Evolutionary conservation across 73 alveolate genomes (phyloP).

Genomic region (Paramecium octaurelia): DNA sequence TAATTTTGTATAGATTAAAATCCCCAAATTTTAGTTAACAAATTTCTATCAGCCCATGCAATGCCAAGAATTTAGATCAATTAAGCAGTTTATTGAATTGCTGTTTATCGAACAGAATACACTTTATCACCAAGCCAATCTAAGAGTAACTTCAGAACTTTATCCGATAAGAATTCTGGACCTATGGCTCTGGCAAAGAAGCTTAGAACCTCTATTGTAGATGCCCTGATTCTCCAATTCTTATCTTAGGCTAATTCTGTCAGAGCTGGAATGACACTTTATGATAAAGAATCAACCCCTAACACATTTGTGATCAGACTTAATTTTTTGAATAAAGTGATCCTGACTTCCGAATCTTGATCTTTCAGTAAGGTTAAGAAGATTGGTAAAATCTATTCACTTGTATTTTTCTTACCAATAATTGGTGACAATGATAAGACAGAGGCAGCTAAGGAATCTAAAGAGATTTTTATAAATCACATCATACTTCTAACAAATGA

Average conservation of each 20-base stretch:
- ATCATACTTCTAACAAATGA: constrained; percentile 53
- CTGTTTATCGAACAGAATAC: constrained; percentile 53
- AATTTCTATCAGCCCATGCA: constrained; percentile 58
- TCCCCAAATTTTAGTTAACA: constrained; percentile 49
- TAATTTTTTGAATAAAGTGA: constrained; percentile 51
- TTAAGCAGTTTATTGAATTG: constrained; percentile 31
- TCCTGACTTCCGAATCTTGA: constrained; percentile 57
- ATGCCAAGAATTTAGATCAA: constrained; percentile 45
- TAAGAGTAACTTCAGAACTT: constrained; percentile 46
- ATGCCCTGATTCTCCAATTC: constrained; percentile 62
- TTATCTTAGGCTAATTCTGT: constrained; percentile 63
- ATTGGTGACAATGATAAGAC: constrained; percentile 43
- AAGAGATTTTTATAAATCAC: neutral
- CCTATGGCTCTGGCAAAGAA: constrained; percentile 64
- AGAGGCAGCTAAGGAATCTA: constrained; percentile 52
- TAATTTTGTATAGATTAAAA: constrained; percentile 4
- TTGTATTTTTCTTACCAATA: constrained; percentile 55
- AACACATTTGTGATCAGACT: constrained; percentile 49
- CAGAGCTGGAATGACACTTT: constrained; percentile 57
- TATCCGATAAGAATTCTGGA: constrained; percentile 51
- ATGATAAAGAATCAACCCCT: constrained; percentile 59
- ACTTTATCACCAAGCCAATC: constrained; percentile 65
- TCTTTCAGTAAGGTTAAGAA: constrained; percentile 44
- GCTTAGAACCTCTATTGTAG: constrained; percentile 54
- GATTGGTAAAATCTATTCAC: constrained; percentile 53